phyloP scores from a whole-genome alignment of 192 early-diverging fungal species.

The Podila minutissima region DNA sequence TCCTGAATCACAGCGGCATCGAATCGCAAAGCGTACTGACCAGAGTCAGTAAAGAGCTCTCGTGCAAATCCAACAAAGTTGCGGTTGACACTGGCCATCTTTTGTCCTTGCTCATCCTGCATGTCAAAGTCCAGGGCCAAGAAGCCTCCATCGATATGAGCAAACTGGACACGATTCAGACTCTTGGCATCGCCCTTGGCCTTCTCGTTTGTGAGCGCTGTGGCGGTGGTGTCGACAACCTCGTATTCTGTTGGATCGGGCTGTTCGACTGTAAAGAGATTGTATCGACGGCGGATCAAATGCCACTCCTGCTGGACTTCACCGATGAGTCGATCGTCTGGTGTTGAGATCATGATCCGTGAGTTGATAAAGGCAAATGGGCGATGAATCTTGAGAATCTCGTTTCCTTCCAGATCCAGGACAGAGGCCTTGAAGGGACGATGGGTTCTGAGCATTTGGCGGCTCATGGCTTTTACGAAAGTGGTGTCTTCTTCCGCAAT shows the following conservation, averaged over 20 bases:
- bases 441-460: conserved; percentile 80
- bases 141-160: conserved; percentile 74
- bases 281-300: conserved; percentile 80
- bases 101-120: conserved; percentile 59
- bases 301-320: conserved; percentile 92
- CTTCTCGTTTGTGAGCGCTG: conserved; percentile 24
- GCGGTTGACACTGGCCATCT: conserved; percentile 72
- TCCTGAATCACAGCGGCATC: conserved; percentile 62
- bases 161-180: conserved; percentile 66
- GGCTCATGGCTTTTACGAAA: conserved; percentile 65
- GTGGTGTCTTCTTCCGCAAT: conserved; percentile 82
- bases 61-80: conserved; percentile 87
- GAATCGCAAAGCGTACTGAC: conserved; percentile 83
- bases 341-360: conserved; percentile 71
- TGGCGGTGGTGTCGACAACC: conserved; percentile 3
- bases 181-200: conserved; percentile 10
- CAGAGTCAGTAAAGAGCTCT: conserved; percentile 88
- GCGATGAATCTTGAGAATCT: conserved; percentile 71
- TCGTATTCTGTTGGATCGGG: conserved; percentile 37
- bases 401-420: conserved; percentile 75
- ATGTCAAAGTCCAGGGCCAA: conserved; percentile 86
- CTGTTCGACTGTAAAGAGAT: conserved; percentile 76
- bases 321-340: conserved; percentile 73
- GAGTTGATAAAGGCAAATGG: conserved; percentile 87
- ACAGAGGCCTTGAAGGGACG: conserved; percentile 80